Conservation (phyloP, 148 eudicot species). For the Camellia lanceoleosa region DNA sequence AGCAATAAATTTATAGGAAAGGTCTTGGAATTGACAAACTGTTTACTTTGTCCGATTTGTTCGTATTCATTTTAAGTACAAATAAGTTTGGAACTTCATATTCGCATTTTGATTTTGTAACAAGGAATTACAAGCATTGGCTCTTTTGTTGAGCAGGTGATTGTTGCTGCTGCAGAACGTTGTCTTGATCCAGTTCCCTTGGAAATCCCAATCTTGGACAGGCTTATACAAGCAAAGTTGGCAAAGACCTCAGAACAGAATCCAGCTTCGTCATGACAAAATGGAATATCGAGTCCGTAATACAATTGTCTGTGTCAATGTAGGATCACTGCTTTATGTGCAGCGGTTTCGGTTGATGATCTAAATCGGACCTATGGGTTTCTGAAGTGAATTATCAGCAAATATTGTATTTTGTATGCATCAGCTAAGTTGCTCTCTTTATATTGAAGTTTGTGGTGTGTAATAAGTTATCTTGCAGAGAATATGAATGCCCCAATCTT, state of each 20-base stretch:
- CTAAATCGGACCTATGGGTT: not conserved
- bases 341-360: not conserved
- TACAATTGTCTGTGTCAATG: not conserved
- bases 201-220: constrained; percentile 83
- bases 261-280: constrained; percentile 21
- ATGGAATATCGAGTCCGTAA: constrained; percentile 2
- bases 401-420: too few relatives aligned
- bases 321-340: not conserved
- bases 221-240: constrained; percentile 76
- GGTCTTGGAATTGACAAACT: too few relatives aligned
- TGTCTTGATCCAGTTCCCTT: constrained; percentile 82
- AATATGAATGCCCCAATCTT: too few relatives aligned
- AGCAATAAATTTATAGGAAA: too few relatives aligned
- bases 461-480: too few relatives aligned
- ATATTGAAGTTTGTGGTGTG: too few relatives aligned
- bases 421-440: too few relatives aligned
- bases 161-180: constrained; percentile 82
- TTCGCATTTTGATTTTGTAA: not conserved
- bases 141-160: constrained; percentile 51
- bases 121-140: not conserved
- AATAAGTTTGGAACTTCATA: not conserved
- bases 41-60: not conserved
- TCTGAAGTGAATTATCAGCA: not conserved
- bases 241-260: constrained; percentile 57
- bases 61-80: not conserved